phyloP scores from a whole-genome alignment of 1,139 yeast species.

The Yamadazyma taylorii region DNA sequence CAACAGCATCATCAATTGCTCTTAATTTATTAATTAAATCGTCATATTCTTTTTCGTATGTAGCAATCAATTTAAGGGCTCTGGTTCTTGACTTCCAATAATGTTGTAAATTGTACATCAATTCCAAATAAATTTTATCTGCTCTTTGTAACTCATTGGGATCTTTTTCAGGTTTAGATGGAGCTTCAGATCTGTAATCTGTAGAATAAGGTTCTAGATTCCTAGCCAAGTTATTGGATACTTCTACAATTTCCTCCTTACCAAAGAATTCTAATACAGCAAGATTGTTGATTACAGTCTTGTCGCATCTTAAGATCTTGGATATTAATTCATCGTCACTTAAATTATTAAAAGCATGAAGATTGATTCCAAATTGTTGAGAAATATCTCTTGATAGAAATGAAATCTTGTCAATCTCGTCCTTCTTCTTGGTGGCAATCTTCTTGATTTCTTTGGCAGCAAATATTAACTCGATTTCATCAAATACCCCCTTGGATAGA shows the following conservation, averaged over 20 bases:
- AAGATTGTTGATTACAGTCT: slow-evolving; percentile 51
- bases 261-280: slow-evolving; percentile 72
- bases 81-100: slow-evolving; percentile 82
- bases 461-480: slow-evolving; percentile 70
- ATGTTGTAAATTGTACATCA: slow-evolving; percentile 71
- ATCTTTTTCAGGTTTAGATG: slow-evolving; percentile 66
- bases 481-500: slow-evolving; percentile 68
- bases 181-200: slow-evolving; percentile 49
- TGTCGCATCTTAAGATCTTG: slow-evolving; percentile 64
- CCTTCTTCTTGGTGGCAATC: slow-evolving; percentile 48
- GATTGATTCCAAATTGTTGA: slow-evolving; percentile 77
- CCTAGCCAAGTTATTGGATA: slow-evolving; percentile 61
- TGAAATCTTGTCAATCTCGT: slow-evolving; percentile 52
- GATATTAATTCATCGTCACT: slow-evolving; percentile 57
- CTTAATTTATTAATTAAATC: slow-evolving; percentile 62
- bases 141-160: slow-evolving; percentile 73
- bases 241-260: slow-evolving; percentile 65
- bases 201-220: slow-evolving; percentile 67
- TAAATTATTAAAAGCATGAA: slow-evolving; percentile 57
- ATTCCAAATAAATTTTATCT: slow-evolving; percentile 70
- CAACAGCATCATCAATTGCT: slow-evolving; percentile 63
- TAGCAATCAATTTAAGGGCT: slow-evolving; percentile 59
- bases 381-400: slow-evolving; percentile 70
- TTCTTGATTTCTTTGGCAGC: slow-evolving; percentile 76
- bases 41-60: slow-evolving; percentile 70